Percentiles rank a stretch among this genome's conserved stretches.
These are phyloP conservation scores for Samsoniella hepiali DNA, from an alignment of 2,329 filamentous ascomycete species.

Conservation along the genomic window DNA sequence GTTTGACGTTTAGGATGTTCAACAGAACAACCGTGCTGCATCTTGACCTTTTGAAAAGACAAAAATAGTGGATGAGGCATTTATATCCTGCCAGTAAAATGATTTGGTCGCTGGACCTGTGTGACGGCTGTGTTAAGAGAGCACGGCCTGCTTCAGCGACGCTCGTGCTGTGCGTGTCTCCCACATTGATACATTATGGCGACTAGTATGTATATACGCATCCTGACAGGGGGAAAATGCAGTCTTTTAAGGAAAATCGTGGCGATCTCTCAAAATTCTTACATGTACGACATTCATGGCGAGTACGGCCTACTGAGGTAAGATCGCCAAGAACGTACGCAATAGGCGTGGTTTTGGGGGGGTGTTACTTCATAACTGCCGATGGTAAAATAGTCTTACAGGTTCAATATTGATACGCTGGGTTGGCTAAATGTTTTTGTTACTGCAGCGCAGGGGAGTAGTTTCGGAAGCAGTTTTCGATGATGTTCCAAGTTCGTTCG, in stretches of 20 bases:
- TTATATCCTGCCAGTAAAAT: neutral
- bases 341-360: too few species aligned
- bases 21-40: neutral
- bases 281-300: too few species aligned
- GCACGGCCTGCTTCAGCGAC: neutral
- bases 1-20: constrained; percentile 9
- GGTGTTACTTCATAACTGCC: too few species aligned
- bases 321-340: too few species aligned
- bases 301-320: too few species aligned
- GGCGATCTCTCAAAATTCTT: too few species aligned
- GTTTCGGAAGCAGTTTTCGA: neutral
- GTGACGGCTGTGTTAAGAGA: neutral
- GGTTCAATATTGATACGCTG: too few species aligned
- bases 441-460: neutral
- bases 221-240: too few species aligned
- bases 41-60: neutral
- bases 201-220: neutral
- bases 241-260: too few species aligned
- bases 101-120: neutral
- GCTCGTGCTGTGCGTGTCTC: neutral
- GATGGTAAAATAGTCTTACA: too few species aligned
- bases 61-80: neutral
- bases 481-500: neutral
- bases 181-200: neutral
- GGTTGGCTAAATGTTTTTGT: too few species aligned